Percentiles rank a stretch among this genome's conserved stretches.
Conservation (phyloP, 2,329 filamentous ascomycete genomes). For the Tothia fuscella region DNA sequence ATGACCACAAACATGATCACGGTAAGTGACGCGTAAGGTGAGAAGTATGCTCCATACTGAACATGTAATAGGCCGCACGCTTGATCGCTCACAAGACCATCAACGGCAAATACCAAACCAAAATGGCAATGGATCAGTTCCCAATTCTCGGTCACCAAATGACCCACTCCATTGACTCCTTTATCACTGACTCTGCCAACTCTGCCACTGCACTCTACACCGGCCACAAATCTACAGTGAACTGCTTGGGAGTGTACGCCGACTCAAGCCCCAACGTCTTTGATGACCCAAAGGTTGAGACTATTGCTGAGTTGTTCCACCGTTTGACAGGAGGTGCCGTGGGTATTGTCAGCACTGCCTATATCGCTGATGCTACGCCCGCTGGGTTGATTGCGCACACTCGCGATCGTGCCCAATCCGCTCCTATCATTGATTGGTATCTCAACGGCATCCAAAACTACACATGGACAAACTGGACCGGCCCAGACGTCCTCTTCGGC, state of each 20-base stretch:
- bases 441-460: conserved; percentile 68
- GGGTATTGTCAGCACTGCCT: conserved; percentile 64
- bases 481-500: conserved; percentile 72
- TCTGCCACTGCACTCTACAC: conserved; percentile 70
- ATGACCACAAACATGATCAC: conserved; percentile 67
- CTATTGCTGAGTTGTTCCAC: conserved; percentile 65
- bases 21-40: conserved; percentile 7
- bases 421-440: conserved; percentile 61
- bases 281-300: conserved; percentile 79
- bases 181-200: conserved; percentile 81
- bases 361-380: conserved; percentile 70
- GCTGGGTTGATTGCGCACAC: conserved; percentile 65
- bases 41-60: conserved; percentile 8
- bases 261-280: conserved; percentile 63
- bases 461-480: conserved; percentile 63
- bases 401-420: conserved; percentile 56
- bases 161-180: conserved; percentile 73
- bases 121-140: conserved; percentile 65
- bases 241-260: conserved; percentile 69
- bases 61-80: conserved; percentile 46
- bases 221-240: conserved; percentile 74
- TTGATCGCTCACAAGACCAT: conserved; percentile 70
- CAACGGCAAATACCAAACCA: conserved; percentile 72
- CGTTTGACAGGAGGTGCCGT: conserved; percentile 52
- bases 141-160: conserved; percentile 80